Base-by-base conservation (phyloP, 441 rosid species). In the Aleurites moluccanus region DNA sequence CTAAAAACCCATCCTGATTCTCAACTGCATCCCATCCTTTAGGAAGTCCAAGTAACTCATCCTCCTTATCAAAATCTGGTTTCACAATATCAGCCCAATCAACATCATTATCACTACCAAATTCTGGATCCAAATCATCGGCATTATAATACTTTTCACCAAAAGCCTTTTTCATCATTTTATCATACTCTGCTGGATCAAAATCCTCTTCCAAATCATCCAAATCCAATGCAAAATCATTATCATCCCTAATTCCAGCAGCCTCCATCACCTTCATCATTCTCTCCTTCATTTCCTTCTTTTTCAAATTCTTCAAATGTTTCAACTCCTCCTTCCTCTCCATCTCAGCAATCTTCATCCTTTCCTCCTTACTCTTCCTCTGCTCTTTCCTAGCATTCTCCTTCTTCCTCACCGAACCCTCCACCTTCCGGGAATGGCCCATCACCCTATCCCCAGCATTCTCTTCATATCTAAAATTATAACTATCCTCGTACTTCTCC, bases 301-400 rank as follows among this genome's bases (percentile, higher is more conserved):
- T 92, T 88, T 89, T 94, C 80, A 94, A 77, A 82, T 94, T 95
- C 90, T 95, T 95, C 83, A 95, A 77, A 78, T 83, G 91, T 86
- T 91, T 94, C 78, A 92, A 47, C 80, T 94, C 97, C 77, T 90
- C 99, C 79, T 86, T 75, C 83, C 92, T 86, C 86, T 90, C 94
- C 77, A 83, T 73, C 80, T 88, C 96, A 3, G 84, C 94, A 40
- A 72, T 72, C 83, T 78, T 88, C 88, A 83, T 70, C 62, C 97
- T 86, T 76, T 87, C 92, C 81, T 87, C 94, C 77, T 90, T 92
- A 73, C 80, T 87, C 77, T 85, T 85, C 86, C 97, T 86, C 80
- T 93, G 93, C 30, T 72, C 83, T 75, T 87, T 90, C 86, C 99
- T 88, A 0, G 93, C 60, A 20, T 68, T 86, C 25, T 86, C 91